phyloP scores from a whole-genome alignment of 495 filamentous ascomycete genomes.

The Wilcoxina mikolae region DNA sequence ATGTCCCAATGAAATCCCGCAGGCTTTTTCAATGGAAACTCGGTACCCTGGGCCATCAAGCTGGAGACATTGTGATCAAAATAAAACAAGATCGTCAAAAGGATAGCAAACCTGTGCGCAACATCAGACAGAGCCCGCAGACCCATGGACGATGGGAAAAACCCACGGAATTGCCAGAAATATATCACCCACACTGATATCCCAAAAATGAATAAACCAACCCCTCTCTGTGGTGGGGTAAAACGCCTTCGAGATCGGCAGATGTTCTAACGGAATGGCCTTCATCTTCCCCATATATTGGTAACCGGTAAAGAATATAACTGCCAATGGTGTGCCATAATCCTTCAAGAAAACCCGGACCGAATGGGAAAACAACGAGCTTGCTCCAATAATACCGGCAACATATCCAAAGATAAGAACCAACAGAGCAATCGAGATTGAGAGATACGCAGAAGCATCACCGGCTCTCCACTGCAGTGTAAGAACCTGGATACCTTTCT shows the following conservation, averaged over 20 bases:
- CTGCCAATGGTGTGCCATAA: slow-evolving; percentile 67
- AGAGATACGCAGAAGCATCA: slow-evolving; percentile 55
- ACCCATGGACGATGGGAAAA: neutral
- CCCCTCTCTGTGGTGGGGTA: slow-evolving; percentile 60
- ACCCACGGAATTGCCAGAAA: slow-evolving; percentile 63
- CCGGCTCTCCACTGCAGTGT: slow-evolving; percentile 43
- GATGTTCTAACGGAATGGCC: slow-evolving; percentile 44
- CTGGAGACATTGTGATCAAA: slow-evolving; percentile 88
- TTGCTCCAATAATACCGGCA: slow-evolving; percentile 53
- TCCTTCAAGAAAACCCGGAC: slow-evolving; percentile 68
- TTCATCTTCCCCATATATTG: slow-evolving; percentile 70
- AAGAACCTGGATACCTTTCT: slow-evolving; percentile 70
- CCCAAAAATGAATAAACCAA: slow-evolving; percentile 86
- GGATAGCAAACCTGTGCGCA: slow-evolving; percentile 46
- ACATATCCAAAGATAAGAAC: slow-evolving; percentile 58
- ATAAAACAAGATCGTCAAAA: slow-evolving; percentile 67
- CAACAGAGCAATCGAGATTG: slow-evolving; percentile 55
- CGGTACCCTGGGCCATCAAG: slow-evolving; percentile 79
- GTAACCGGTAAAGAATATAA: slow-evolving; percentile 80
- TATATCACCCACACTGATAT: slow-evolving; percentile 55
- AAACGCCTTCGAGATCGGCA: slow-evolving; percentile 66
- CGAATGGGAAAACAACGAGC: slow-evolving; percentile 53
- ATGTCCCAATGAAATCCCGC: slow-evolving; percentile 95
- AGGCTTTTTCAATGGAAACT: slow-evolving; percentile 82
- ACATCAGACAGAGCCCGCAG: neutral